These are phyloP conservation scores for Nepenthes mirabilis DNA, from an alignment of 148 eudicot genomes.

Conservation along the genomic window DNA sequence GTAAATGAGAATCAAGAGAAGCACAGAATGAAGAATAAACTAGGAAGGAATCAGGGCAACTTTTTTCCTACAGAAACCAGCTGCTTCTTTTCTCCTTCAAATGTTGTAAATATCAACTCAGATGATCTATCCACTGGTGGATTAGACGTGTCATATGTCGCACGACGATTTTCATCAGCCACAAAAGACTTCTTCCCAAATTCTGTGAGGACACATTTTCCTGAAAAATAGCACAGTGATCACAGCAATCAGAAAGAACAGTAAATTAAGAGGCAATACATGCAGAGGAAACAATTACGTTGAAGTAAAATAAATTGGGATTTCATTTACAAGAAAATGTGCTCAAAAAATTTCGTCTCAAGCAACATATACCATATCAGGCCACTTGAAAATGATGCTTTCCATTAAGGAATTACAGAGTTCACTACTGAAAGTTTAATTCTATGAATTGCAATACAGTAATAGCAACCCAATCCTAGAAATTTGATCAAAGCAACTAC, in stretches of 20 bases:
- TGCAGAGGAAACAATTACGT: neutral
- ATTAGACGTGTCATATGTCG: conserved; percentile 32
- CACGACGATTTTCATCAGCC: conserved; percentile 48
- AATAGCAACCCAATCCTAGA: no score
- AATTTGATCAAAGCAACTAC: conserved; percentile 22
- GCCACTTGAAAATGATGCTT: no score
- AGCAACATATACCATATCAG: conserved; percentile 2
- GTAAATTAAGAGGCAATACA: conserved; percentile 54
- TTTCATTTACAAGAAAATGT: neutral
- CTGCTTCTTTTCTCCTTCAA: conserved; percentile 72
- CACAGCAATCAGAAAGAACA: conserved; percentile 22
- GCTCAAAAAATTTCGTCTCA: conserved; percentile 40
- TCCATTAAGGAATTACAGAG: no score
- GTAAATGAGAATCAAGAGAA: conserved; percentile 1
- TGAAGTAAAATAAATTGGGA: neutral
- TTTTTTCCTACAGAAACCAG: conserved; percentile 56
- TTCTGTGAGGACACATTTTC: conserved; percentile 22
- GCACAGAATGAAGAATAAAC: neutral
- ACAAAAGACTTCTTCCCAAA: conserved; percentile 33
- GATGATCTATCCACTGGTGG: conserved; percentile 20
- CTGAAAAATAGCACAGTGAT: conserved; percentile 16
- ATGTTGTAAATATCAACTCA: conserved; percentile 25
- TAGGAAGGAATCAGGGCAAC: neutral
- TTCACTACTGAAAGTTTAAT: no score
- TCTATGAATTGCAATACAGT: no score